phyloP scores from a whole-genome alignment of 371 early-diverging fungal genomes.

The Zychaea mexicana region DNA sequence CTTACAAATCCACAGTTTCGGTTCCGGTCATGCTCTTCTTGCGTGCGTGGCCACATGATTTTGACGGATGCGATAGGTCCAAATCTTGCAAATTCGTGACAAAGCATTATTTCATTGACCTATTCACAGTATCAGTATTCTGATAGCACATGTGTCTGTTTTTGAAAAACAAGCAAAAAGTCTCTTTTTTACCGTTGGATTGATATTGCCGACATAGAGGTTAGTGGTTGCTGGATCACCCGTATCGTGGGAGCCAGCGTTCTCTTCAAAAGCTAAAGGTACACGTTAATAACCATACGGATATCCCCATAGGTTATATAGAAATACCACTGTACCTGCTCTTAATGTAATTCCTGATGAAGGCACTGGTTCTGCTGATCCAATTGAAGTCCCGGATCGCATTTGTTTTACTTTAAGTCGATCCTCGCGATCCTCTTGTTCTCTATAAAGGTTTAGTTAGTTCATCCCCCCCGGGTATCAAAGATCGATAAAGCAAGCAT shows the following conservation, averaged over 20 bases:
- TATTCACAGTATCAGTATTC: conserved; percentile 4
- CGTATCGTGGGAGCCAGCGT: conserved; percentile 67
- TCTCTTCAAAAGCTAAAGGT: conserved; percentile 44
- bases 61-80: conserved; percentile 94
- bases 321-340: no score
- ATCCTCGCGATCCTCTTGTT: conserved; percentile 45
- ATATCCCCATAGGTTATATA: no score
- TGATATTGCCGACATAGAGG: conserved; percentile 87
- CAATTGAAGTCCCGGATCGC: not conserved
- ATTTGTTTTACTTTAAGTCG: conserved; percentile 14
- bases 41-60: conserved; percentile 94
- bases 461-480: no score
- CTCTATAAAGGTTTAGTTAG: conserved; percentile 17
- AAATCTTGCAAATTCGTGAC: conserved; percentile 75
- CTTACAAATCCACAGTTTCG: conserved; percentile 90
- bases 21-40: conserved; percentile 79
- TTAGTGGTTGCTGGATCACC: conserved; percentile 87
- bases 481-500: not conserved
- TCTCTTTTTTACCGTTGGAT: conserved; percentile 40
- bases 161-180: not conserved
- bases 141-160: not conserved
- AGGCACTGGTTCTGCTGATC: not conserved
- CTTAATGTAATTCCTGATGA: conserved; percentile 23
- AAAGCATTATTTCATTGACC: conserved; percentile 72
- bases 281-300: no score